Base-by-base conservation (phyloP, 208 protist species). In the Jaenimonas drosophilae region DNA sequence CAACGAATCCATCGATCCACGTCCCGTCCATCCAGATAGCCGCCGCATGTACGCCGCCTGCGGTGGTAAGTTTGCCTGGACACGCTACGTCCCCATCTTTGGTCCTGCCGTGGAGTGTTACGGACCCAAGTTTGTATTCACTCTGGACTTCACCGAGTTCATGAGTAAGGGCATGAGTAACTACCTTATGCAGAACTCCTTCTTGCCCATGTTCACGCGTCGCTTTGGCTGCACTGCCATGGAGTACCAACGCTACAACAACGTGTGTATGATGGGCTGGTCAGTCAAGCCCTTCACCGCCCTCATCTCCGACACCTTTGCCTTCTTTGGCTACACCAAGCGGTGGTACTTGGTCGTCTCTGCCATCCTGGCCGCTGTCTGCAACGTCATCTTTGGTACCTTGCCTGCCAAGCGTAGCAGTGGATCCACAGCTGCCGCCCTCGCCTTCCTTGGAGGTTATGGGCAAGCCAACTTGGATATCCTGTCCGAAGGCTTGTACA, bases 401-500 rank as follows among this genome's bases (percentile, higher is more conserved):
- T 57, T 82, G 3, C 71, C 79, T 6, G 45, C 50, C 20, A 67
- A 64, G 58, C 37, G 26, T 19, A 46, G 33, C 26, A 66, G 58
- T 32, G 74, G 59, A 17, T 36, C 71, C 12, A 52, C 51, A 3
- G 75, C 58, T 3, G 49, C 27, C 14, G 72, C 53, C n/a, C 62
- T 80, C 23, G 60, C 83, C 48, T 85, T 89, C 45, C 54, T 84
- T 11, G 66, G 54, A 9, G 44, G 41, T 16, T 85, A 60, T 29
- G 61, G 69, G 30, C 76, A 76, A 49, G 67, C 71, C 16, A 79
- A 76, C 41, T 54, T 89, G 39, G 79, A 89, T 48, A 79, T 85
- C 37, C 70, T 89, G 5, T 76, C 69, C 4, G 63, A 89, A 54
- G 79, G 79, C 32, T 68, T 77, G 50, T 89, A 89, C 79, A 82